Evolutionary conservation across 768 basidiomycete species (phyloP).

Genomic region (Hebeloma cylindrosporum): DNA sequence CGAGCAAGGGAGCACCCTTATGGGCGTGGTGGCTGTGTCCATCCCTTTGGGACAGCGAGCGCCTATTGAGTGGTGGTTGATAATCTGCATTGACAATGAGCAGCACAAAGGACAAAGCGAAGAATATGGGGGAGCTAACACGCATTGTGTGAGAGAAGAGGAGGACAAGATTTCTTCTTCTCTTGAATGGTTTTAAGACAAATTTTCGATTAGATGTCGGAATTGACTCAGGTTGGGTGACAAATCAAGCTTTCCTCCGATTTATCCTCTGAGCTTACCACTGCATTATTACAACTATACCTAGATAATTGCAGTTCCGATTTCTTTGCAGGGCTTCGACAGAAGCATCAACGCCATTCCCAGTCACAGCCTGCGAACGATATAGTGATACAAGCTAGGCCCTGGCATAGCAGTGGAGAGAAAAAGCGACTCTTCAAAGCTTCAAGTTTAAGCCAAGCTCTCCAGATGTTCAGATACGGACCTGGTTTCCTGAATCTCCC

Average conservation of each 20-base stretch:
- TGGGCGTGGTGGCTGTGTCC: constrained; percentile 51
- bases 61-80: no score
- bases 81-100: constrained; percentile 9
- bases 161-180: constrained; percentile 5
- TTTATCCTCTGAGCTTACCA: background rate
- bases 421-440: no score
- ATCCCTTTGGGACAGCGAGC: constrained; percentile 22
- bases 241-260: constrained; percentile 19
- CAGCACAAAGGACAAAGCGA: constrained; percentile 11
- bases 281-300: no score
- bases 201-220: constrained; percentile 12
- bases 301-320: no score
- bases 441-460: no score
- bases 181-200: constrained; percentile 1
- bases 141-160: constrained; percentile 13
- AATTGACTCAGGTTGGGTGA: constrained; percentile 28
- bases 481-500: no score
- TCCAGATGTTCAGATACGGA: no score
- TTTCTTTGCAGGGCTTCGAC: no score
- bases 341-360: no score
- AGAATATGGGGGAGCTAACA: constrained; percentile 8
- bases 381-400: no score
- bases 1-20: constrained; percentile 49
- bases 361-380: no score
- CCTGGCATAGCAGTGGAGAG: no score